A percentile compares a stretch with the other conserved stretches of the same genome.
These are phyloP conservation scores for Beauveria brongniartii DNA, from an alignment of 2,329 filamentous ascomycete species.

Conservation along the genomic window DNA sequence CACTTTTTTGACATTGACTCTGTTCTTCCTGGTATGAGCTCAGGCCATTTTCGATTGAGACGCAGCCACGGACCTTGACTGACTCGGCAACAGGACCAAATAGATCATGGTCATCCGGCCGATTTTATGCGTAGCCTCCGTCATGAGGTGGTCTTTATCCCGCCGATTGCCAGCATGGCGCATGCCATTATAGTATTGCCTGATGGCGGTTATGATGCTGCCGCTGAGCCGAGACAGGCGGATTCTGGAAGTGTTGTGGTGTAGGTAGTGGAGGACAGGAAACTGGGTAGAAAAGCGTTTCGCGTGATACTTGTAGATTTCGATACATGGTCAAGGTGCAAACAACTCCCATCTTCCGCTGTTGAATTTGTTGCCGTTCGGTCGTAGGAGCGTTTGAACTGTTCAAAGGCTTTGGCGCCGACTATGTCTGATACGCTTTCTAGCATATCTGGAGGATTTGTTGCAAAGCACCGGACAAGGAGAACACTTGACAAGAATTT, in stretches of 20 bases:
- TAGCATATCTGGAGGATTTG: too few relatives aligned
- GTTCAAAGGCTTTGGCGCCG: too few relatives aligned
- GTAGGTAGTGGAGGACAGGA: background rate
- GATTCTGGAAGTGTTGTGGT: slow-evolving; percentile 60
- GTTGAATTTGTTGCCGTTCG: too few relatives aligned
- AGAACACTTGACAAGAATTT: too few relatives aligned
- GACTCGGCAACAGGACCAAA: background rate
- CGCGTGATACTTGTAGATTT: too few relatives aligned
- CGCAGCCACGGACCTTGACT: too few relatives aligned
- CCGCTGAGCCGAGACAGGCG: slow-evolving; percentile 69
- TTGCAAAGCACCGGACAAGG: too few relatives aligned
- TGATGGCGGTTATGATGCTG: slow-evolving; percentile 68
- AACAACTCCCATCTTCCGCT: too few relatives aligned
- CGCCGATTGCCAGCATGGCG: slow-evolving; percentile 56
- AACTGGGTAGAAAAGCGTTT: background rate
- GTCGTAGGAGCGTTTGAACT: too few relatives aligned
- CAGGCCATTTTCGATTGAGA: too few relatives aligned
- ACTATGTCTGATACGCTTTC: too few relatives aligned
- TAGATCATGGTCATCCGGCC: slow-evolving; percentile 25
- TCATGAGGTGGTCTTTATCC: slow-evolving; percentile 68
- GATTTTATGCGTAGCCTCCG: slow-evolving; percentile 57
- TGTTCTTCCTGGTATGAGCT: background rate
- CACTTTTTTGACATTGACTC: background rate
- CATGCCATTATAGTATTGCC: slow-evolving; percentile 60
- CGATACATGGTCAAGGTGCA: too few relatives aligned